phyloP scores from a whole-genome alignment of 2,329 filamentous ascomycete genomes.

The Lizonia empirigonia region DNA sequence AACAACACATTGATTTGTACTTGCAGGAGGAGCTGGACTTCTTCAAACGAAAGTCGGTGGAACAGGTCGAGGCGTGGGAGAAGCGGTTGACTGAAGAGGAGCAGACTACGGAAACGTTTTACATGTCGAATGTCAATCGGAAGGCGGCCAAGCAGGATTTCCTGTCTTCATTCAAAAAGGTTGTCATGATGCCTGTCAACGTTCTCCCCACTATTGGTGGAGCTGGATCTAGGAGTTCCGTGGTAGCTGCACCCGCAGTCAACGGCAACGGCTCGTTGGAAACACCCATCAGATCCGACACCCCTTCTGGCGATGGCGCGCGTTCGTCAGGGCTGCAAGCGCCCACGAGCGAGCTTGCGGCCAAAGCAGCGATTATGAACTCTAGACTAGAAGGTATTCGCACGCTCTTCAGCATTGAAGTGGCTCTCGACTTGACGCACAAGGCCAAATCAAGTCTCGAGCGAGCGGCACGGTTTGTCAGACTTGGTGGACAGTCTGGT shows the following conservation, averaged over 20 bases:
- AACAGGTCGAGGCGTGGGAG: constrained; percentile 84
- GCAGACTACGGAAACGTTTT: constrained; percentile 87
- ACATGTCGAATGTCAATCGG: constrained; percentile 93
- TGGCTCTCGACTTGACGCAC: constrained; percentile 88
- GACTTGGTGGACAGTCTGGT: constrained; percentile 77
- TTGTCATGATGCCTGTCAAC: constrained; percentile 98
- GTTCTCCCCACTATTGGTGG: constrained; percentile 72
- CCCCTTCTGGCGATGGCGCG: constrained; percentile 50
- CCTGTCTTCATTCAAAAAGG: constrained; percentile 93
- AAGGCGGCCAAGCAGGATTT: constrained; percentile 98
- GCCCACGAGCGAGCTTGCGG: constrained; percentile 88
- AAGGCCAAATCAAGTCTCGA: constrained; percentile 86
- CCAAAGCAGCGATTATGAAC: constrained; percentile 97
- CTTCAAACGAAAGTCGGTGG: constrained; percentile 77
- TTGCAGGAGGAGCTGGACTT: constrained; percentile 87
- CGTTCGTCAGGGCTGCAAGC: constrained; percentile 60
- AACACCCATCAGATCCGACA: constrained; percentile 31
- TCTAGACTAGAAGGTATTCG: constrained; percentile 92
- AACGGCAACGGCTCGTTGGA: constrained; percentile 42
- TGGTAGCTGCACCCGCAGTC: constrained; percentile 25
- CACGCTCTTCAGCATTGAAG: constrained; percentile 93
- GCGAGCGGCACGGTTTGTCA: constrained; percentile 80
- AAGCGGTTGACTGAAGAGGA: constrained; percentile 90
- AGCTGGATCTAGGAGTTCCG: constrained; percentile 45
- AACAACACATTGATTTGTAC: constrained; percentile 92